Percentiles rank a stretch among this genome's conserved stretches.
phyloP scores from a whole-genome alignment of 2,329 filamentous ascomycete species.

The Decorospora gaudefroyi region DNA sequence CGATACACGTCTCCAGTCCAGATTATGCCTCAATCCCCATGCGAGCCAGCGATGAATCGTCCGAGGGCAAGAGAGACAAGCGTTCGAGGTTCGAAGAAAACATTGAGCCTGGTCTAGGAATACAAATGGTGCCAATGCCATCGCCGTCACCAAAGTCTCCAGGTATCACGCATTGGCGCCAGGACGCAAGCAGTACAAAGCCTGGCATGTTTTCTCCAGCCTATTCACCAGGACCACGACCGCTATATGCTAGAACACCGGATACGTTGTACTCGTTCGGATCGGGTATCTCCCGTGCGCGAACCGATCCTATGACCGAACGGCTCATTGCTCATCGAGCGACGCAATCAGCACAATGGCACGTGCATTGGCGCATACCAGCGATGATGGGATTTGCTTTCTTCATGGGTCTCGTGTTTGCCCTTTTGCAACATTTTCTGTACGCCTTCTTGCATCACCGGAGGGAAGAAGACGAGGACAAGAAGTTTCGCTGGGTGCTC shows the following conservation, averaged over 20 bases:
- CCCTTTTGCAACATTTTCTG: conserved; percentile 40
- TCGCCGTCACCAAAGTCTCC: conserved; percentile 32
- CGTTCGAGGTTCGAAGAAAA: conserved; percentile 25
- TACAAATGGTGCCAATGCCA: conserved; percentile 32
- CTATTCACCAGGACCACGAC: conserved; percentile 16
- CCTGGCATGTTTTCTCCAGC: conserved; percentile 23
- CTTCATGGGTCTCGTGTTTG: conserved; percentile 36
- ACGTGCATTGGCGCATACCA: conserved; percentile 47
- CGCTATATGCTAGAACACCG: conserved; percentile 25
- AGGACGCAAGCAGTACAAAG: conserved; percentile 20
- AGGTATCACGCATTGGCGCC: conserved; percentile 23
- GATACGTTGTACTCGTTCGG: conserved; percentile 28
- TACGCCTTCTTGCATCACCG: conserved; percentile 39
- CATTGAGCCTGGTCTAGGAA: conserved; percentile 31
- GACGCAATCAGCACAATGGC: conserved; percentile 40
- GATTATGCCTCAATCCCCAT: conserved; percentile 22
- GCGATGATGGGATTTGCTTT: conserved; percentile 34
- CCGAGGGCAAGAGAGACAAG: conserved; percentile 13
- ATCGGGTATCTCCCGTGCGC: conserved; percentile 27
- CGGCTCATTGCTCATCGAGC: conserved; percentile 39
- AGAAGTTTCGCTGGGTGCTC: conserved; percentile 40
- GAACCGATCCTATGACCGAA: conserved; percentile 39
- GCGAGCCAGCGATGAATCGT: conserved; percentile 25
- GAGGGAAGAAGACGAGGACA: conserved; percentile 30
- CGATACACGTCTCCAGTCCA: conserved; percentile 21